A percentile compares a stretch with the other conserved stretches of the same genome.
Conservation (phyloP, 139 green algal genomes). For the Chlamydomonas asymmetrica region DNA sequence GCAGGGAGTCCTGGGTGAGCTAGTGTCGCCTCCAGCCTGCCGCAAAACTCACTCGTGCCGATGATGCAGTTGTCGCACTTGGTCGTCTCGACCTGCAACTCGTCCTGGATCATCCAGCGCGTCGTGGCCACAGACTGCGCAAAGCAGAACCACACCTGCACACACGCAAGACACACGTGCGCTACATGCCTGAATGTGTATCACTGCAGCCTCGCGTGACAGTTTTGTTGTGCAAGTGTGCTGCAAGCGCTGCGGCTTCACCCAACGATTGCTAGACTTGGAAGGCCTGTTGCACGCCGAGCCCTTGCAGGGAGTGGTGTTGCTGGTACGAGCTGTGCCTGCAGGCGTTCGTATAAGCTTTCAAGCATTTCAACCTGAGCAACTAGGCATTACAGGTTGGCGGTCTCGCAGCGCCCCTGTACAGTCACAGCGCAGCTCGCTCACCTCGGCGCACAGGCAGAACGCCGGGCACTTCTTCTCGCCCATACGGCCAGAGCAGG, state of each 20-base stretch:
- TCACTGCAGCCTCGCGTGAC: no score
- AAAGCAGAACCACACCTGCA: constrained; percentile 61
- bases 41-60: constrained; percentile 45
- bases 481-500: constrained; percentile 67
- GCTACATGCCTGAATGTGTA: neutral
- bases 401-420: no score
- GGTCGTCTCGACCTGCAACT: constrained; percentile 64
- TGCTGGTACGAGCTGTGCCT: no score
- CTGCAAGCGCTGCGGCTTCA: constrained; percentile 5
- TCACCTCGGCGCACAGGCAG: constrained; percentile 79
- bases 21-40: neutral
- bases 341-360: no score
- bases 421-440: neutral
- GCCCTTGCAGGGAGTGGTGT: no score
- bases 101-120: constrained; percentile 84
- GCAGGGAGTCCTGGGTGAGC: no score
- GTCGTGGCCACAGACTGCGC: constrained; percentile 54
- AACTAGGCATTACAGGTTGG: neutral
- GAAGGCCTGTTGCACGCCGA: no score
- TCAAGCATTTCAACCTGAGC: no score
- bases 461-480: constrained; percentile 63
- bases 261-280: no score
- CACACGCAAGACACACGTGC: no score
- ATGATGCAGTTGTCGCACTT: constrained; percentile 88
- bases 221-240: no score